A percentile compares a stretch with the other conserved stretches of the same genome.
These are phyloP conservation scores for Diplodia intermedia DNA, from an alignment of 2,329 filamentous ascomycete genomes.

Conservation along the genomic window DNA sequence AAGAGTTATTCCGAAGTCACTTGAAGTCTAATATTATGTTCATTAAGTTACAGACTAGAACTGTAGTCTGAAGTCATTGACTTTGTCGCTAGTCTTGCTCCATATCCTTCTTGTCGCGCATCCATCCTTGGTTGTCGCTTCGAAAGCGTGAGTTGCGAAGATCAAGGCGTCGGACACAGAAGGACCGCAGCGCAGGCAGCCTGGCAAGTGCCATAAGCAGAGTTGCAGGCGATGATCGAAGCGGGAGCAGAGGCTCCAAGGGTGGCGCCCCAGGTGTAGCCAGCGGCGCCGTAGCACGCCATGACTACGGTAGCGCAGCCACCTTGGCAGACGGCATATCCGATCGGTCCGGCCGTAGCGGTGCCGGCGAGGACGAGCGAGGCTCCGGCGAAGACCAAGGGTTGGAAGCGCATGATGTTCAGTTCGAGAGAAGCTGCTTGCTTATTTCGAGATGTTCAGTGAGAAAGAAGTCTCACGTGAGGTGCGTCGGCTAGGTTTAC, in stretches of 20 bases:
- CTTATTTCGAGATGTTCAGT: neutral
- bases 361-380: neutral
- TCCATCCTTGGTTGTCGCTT: neutral
- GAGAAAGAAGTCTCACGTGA: fast-evolving
- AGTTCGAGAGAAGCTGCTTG: neutral
- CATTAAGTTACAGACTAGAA: too few species aligned
- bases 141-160: neutral
- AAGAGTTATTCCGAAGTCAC: neutral
- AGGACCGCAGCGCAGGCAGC: slow-evolving; percentile 52
- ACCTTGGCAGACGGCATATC: slow-evolving; percentile 57
- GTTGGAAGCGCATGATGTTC: neutral
- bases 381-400: neutral
- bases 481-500: neutral
- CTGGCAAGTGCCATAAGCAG: slow-evolving; percentile 55
- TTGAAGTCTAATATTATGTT: too few species aligned
- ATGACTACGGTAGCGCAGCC: slow-evolving; percentile 55
- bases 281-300: slow-evolving; percentile 57
- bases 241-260: slow-evolving; percentile 50
- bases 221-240: slow-evolving; percentile 54
- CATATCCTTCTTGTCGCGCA: neutral
- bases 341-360: slow-evolving; percentile 43
- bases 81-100: neutral
- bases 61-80: neutral
- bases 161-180: slow-evolving; percentile 46
- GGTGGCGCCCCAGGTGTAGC: slow-evolving; percentile 53